phyloP scores from a whole-genome alignment of 1,139 yeast species.

The Hyphopichia pseudoburtonii region DNA sequence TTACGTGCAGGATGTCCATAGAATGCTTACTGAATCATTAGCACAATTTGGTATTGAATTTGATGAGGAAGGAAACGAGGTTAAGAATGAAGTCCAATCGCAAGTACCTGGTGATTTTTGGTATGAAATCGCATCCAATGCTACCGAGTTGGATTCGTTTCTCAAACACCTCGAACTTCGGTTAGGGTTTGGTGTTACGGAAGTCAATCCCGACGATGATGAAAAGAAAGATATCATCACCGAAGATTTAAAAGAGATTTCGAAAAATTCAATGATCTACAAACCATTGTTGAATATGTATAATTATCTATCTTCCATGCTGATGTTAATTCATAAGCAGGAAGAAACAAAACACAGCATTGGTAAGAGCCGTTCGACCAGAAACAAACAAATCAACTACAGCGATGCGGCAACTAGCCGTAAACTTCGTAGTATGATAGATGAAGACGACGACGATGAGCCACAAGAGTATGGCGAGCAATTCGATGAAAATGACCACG shows the following conservation, averaged over 20 bases:
- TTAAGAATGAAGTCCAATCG: constrained; percentile 5
- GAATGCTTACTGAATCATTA: constrained; percentile 31
- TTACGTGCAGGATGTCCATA: constrained; percentile 51
- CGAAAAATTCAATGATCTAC: constrained; percentile 24
- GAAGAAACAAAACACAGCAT: constrained; percentile 1
- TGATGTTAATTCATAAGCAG: background rate
- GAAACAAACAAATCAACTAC: constrained; percentile 8
- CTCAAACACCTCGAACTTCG: constrained; percentile 23
- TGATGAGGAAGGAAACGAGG: constrained; percentile 30
- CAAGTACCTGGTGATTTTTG: constrained; percentile 21
- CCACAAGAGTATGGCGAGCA: constrained; percentile 18
- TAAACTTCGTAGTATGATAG: constrained; percentile 4
- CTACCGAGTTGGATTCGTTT: constrained; percentile 31
- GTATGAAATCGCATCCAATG: constrained; percentile 46
- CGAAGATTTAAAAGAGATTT: constrained; percentile 12
- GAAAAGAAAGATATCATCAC: background rate
- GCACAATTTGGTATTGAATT: constrained; percentile 36
- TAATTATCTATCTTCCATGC: constrained; percentile 3
- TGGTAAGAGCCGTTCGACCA: constrained; percentile 1
- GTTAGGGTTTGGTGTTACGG: constrained; percentile 19
- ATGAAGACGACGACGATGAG: constrained; percentile 14
- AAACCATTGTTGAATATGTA: constrained; percentile 18
- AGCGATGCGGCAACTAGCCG: constrained; percentile 11
- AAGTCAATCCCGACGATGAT: background rate
- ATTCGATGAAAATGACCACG: background rate